Conservation (phyloP, 2,329 filamentous ascomycete genomes). For the Diaporthe australafricana region DNA sequence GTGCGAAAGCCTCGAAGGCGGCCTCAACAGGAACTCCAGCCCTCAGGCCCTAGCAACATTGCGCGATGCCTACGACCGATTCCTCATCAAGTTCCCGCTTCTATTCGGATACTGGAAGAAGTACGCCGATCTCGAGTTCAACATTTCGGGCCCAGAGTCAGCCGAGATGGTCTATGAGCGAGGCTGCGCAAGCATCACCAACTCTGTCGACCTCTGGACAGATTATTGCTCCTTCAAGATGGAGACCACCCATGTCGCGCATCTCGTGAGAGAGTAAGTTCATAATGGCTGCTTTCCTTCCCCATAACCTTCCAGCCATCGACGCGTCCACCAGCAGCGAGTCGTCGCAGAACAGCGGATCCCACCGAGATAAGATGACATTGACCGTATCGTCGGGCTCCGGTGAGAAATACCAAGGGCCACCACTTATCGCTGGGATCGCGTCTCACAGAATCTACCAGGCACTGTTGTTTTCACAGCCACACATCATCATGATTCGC, state of each 20-base stretch:
- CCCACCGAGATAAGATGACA: constrained; percentile 44
- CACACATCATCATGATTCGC: constrained; percentile 46
- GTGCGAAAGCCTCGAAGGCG: constrained; percentile 88
- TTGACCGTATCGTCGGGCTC: constrained; percentile 48
- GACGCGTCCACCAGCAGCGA: constrained; percentile 42
- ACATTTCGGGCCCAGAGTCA: constrained; percentile 94
- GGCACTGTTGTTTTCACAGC: constrained; percentile 63
- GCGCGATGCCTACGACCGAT: constrained; percentile 89
- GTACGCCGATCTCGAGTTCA: constrained; percentile 97
- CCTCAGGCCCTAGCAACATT: constrained; percentile 90
- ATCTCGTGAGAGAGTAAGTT: constrained; percentile 99
- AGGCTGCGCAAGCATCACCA: constrained; percentile 91
- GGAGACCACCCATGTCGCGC: constrained; percentile 93
- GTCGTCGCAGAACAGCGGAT: constrained; percentile 55
- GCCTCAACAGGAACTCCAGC: constrained; percentile 95
- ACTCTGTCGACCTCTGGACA: constrained; percentile 96
- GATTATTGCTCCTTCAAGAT: constrained; percentile 99
- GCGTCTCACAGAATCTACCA: constrained; percentile 75
- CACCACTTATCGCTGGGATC: constrained; percentile 67
- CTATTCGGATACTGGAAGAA: constrained; percentile 99
- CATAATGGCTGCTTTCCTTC: constrained; percentile 72
- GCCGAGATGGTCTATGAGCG: constrained; percentile 98
- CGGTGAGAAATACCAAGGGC: constrained; percentile 80
- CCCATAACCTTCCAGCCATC: constrained; percentile 62
- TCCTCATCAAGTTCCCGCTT: constrained; percentile 93